Conservation (phyloP, 495 filamentous ascomycete genomes). For the Neurospora sublineolata region DNA sequence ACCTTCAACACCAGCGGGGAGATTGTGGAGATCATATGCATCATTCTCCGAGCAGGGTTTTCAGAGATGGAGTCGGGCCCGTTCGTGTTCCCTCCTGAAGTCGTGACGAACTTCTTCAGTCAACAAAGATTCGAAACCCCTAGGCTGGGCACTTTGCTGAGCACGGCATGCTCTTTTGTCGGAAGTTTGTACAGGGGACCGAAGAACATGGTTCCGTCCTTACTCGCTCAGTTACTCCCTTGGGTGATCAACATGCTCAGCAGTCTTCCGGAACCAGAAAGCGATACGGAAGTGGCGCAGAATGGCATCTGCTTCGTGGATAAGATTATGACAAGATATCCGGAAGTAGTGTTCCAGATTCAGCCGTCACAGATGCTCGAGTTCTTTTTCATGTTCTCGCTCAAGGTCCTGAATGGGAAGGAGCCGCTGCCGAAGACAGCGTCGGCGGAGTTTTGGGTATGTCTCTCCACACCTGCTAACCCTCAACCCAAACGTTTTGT, state of each 20-base stretch:
- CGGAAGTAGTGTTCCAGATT: constrained; percentile 41
- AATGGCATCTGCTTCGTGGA: constrained; percentile 62
- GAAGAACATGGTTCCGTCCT: constrained; percentile 25
- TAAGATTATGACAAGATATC: constrained; percentile 54
- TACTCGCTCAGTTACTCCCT: constrained; percentile 45
- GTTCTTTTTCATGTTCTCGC: constrained; percentile 64
- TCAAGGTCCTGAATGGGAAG: constrained; percentile 56
- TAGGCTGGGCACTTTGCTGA: constrained; percentile 62
- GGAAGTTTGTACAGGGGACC: constrained; percentile 46
- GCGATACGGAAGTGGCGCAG: constrained; percentile 72
- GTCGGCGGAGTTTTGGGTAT: constrained; percentile 72
- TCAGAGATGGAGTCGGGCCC: constrained; percentile 65
- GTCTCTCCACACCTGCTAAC: constrained; percentile 14
- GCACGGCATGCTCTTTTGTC: constrained; percentile 66
- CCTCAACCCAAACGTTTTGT: constrained; percentile 3
- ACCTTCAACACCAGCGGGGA: constrained; percentile 51
- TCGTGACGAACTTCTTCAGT: constrained; percentile 61
- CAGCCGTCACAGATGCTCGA: constrained; percentile 43
- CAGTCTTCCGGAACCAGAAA: constrained; percentile 48
- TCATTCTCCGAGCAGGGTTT: constrained; percentile 66
- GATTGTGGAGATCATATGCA: constrained; percentile 65
- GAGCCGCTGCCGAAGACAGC: constrained; percentile 74
- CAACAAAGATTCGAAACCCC: constrained; percentile 50
- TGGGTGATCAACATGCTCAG: constrained; percentile 57
- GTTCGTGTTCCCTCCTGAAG: constrained; percentile 61